Base-by-base conservation (phyloP, 1,284 basidiomycete genomes). In the Ceratobasidium sp. region DNA sequence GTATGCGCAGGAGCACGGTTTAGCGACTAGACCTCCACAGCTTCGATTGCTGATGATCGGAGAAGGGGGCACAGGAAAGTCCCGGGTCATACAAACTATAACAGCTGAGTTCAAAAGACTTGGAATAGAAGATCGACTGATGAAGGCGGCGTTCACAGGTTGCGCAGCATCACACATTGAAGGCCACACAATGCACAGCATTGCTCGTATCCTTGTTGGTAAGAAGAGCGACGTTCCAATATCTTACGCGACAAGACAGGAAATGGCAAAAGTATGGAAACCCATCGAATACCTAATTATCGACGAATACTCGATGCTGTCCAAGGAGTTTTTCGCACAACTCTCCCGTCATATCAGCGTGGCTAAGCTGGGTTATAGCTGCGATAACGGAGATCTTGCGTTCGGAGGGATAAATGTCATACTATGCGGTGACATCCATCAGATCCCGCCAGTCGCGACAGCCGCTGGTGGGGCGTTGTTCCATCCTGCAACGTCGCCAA, bases 351-450 rank as follows among this genome's bases (percentile, higher is more conserved):
- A 80, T 56, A 79, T 83, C 53, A 20, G 60, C 5, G 73, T 81
- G 49, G 81, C 66, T 2, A 82, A 80, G 63, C 74, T 65, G 28
- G 65, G 42, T 17, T 7, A 47, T 6, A 47, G 37, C 23, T 7
- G 15, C 11, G 28, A 51, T n/a, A 56, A 54, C 2, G 20, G 47
- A 13, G 76, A 79, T 20, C 1, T 26, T 7, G 79, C 82, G 7
- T 86, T 86, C 75, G 84, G 84, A 0, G 84, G 84, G 0, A 60
- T n/a, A n/a, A n/a, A n/a, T n/a, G n/a, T n/a, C n/a, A n/a, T n/a
- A n/a, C n/a, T n/a, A n/a, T n/a, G n/a, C 75, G 85, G 85, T 0
- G 85, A 86, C 69, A 81, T 85, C n/a, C 85, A 86, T 77, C 85
- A 86, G 71, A 86, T 86, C 78, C 85, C 84, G 6, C 85, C 84